Base-by-base conservation (phyloP, 2,329 filamentous ascomycete genomes). In the Corinectria fuckeliana region DNA sequence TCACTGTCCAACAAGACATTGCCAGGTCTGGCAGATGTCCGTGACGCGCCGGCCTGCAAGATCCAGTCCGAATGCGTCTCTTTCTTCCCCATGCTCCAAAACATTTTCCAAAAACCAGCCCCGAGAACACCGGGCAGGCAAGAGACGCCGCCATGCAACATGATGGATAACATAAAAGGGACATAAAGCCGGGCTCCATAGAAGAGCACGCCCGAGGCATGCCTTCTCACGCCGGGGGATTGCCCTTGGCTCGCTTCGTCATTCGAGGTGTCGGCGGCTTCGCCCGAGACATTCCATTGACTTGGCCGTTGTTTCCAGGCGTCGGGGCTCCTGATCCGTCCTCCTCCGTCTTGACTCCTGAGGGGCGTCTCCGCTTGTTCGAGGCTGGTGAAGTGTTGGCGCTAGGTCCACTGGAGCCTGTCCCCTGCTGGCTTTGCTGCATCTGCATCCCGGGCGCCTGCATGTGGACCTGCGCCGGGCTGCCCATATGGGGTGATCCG, bases 391-490 rank as follows among this genome's bases (percentile, higher is more conserved):
- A 88, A 5, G 88, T 90, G 75, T 89, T 90, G 56, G 87, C 86
- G 70, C 86, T 89, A 6, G 86, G 86, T 2, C 86, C 87, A 71
- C 85, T 87, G 9, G 87, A 89, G 72, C 79, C 86, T 28, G 87
- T 88, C 36, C 87, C 88, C 71, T 90, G 88, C 72, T 89, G 87
- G 71, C 87, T 89, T 63, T 86, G 85, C 71, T 90, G 87, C 60
- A 87, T 77, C 72, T 87, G 85, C 87, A 90, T 90, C 62, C 81
- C 80, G 20, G 87, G 87, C 50, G 86, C 85, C 72, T 87, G 85
- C 81, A 88, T 87, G 51, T 83, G 80, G 14, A 83, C 85, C 13
- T 84, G 82, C 16, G 85, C 86, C 8, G 88, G 88, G 71, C 85
- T 88, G 53, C 85, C 82, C 56, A 80, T 69, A 53, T 87, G 85